Base-by-base conservation (phyloP, 2,329 filamentous ascomycete genomes). In the Biscogniauxia sp. region DNA sequence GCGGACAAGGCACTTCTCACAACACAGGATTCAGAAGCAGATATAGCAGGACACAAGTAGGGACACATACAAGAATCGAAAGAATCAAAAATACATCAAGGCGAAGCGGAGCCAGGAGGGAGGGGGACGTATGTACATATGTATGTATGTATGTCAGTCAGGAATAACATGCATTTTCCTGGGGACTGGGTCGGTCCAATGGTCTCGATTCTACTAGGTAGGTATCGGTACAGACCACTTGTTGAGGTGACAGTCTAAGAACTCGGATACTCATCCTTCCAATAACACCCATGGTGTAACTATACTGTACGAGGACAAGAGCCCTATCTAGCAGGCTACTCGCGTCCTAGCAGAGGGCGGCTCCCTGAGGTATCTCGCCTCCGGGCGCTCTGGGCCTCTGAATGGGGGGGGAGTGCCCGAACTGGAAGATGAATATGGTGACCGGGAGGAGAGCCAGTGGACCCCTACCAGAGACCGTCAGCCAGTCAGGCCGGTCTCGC, bases 1-100 rank as follows among this genome's bases (percentile, higher is more conserved):
- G 66, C 57, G 64, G 55, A 67, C 61, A 64, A 66, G 63, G 66
- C 61, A 61, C 64, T 60, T 68, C 65, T 63, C 62, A 68, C 53
- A 58, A 59, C 51, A 41, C 49, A 55, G 20, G 52, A 51, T 26
- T 32, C 9, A 49, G 26, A 52, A 54, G 59, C 20, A 41, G 23
- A 52, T 54, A 61, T 17, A 41, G 23, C 51, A 56, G 11, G 45
- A 45, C 15, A 45, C 13, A 17, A 45, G 5, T 45, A 45, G 17
- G 15, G 11, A 45, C 37, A 45, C 37, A n/a, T n/a, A 45, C 17
- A 45, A 7, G 28, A 45, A 45, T 17, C 37, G 15, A 45, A 45
- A 45, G 37, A 45, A n/a, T 5, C 37, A 45, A 45, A 45, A 45
- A 11, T 45, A 45, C 37, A 45, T 45, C 17, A 5, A 45, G 17